These are phyloP conservation scores for Annona cherimola DNA, from an alignment of 164 flowering plant genomes.

Conservation along the genomic window DNA sequence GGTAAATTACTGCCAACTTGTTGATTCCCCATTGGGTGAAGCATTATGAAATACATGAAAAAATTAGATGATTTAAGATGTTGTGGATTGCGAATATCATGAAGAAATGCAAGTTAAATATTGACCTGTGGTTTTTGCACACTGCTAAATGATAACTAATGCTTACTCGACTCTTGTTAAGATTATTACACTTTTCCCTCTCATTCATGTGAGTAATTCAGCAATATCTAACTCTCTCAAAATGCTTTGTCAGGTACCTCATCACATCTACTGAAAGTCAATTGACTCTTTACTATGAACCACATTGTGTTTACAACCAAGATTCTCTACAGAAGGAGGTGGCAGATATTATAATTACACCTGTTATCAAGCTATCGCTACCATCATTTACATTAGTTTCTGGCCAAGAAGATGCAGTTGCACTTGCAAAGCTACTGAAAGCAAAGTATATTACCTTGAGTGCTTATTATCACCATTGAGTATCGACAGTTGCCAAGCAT, in stretches of 20 bases:
- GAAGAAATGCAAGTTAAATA: background rate
- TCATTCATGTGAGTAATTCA: background rate
- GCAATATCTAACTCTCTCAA: background rate
- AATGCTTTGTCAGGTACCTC: slow-evolving; percentile 50
- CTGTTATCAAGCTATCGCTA: slow-evolving; percentile 82
- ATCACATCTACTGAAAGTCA: slow-evolving; percentile 47
- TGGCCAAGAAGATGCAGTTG: slow-evolving; percentile 95
- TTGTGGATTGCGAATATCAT: background rate
- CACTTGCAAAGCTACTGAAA: slow-evolving; percentile 64
- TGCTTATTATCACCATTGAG: background rate
- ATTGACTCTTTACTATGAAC: slow-evolving; percentile 76
- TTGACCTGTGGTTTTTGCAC: background rate
- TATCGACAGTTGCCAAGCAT: background rate
- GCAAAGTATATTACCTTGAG: slow-evolving; percentile 52
- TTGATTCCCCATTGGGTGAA: background rate
- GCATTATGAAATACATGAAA: no score
- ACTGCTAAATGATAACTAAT: background rate
- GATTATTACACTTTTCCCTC: background rate
- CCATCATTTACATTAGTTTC: slow-evolving; percentile 80
- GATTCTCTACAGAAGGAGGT: slow-evolving; percentile 41
- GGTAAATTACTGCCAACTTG: slow-evolving; percentile 32
- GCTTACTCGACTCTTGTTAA: background rate
- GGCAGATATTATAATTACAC: slow-evolving; percentile 85
- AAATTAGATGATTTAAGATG: background rate
- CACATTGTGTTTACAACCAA: slow-evolving; percentile 78